Base-by-base conservation (phyloP, 1,284 basidiomycete species). In the Moesziomyces parantarcticus region DNA sequence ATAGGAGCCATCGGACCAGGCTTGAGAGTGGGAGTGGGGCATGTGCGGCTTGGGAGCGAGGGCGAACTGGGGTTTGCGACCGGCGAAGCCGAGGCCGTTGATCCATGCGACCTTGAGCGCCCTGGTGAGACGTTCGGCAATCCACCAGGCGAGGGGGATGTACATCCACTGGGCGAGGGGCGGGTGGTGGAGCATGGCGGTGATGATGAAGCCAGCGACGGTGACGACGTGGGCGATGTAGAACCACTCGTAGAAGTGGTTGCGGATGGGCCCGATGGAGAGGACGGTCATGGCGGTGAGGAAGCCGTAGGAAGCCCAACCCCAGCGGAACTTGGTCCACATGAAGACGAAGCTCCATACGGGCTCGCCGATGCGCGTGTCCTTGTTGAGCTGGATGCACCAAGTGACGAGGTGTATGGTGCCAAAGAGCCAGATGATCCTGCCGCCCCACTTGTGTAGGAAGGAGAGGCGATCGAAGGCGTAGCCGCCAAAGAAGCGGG, bases 381-480 rank as follows among this genome's bases (percentile, higher is more conserved):
- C 85, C 68, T 84, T 55, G 25, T 57, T 84, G 41, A 94, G 86
- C 81, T 94, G 91, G 8, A 92, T 87, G 62, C 89, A 90, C 92
- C 92, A 95, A 1, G 92, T 85, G 7, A 85, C 86, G 41, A 91
- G 89, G 82, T 94, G 92, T 1, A 90, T 81, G 0, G 89, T 85
- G 11, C 89, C 89, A 58, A 92, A 85, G 50, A 89, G 83, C 89
- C 90, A 94, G 36, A 93, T 87, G 41, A 94, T 85, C 56, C 91
- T 87, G 3, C 90, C 93, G 5, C 88, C 86, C 88, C 89, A 91
- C 43, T 89, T 88, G 85, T 92, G 92, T 13, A 92, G 85, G 82
- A 88, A 87, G 5, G 88, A 86, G 22, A 93, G 88, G 77, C 92
- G 92, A 85, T 94, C 92, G 75, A 91, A 90, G 74, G 90, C 88